Evolutionary conservation across 805 yeast genomes (phyloP).

Genomic region (Zygotorulaspora sp.): DNA sequence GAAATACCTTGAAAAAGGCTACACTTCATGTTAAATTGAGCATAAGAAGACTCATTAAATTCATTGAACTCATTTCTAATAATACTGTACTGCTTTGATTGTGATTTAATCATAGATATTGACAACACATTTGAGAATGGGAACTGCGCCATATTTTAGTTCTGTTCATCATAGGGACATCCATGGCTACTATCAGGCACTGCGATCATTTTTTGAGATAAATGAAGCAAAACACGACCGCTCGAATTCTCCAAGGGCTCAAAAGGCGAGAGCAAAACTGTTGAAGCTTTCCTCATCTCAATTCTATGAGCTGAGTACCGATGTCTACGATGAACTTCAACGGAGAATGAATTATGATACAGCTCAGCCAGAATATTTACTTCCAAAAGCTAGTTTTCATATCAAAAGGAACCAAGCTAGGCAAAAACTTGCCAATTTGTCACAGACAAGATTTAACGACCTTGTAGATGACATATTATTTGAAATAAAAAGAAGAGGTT

Average conservation of each 20-base stretch:
- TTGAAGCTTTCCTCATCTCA: conserved; percentile 76
- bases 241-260: conserved; percentile 49
- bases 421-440: conserved; percentile 80
- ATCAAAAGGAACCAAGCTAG: conserved; percentile 95
- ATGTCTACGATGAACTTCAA: conserved; percentile 86
- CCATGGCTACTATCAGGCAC: conserved; percentile 25
- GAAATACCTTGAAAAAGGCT: too few relatives aligned
- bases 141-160: conserved; percentile 9
- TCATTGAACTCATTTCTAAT: too few relatives aligned
- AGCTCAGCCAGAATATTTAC: conserved; percentile 56
- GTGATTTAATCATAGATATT: too few relatives aligned
- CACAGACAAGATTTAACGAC: conserved; percentile 79
- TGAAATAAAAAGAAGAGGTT: conserved; percentile 77
- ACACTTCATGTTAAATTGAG: too few relatives aligned
- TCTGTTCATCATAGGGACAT: conserved; percentile 22
- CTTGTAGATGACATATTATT: conserved; percentile 82
- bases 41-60: neutral
- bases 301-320: conserved; percentile 86
- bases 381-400: conserved; percentile 72
- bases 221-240: conserved; percentile 31
- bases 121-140: too few relatives aligned
- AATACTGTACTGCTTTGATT: too few relatives aligned
- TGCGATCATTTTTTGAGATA: conserved; percentile 28
- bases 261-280: conserved; percentile 80
- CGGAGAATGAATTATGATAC: conserved; percentile 65